Evolutionary conservation across 2,329 filamentous ascomycete genomes (phyloP), one percentile per base, ranked within the genome.

Genomic region (Colletotrichum tabaci): DNA sequence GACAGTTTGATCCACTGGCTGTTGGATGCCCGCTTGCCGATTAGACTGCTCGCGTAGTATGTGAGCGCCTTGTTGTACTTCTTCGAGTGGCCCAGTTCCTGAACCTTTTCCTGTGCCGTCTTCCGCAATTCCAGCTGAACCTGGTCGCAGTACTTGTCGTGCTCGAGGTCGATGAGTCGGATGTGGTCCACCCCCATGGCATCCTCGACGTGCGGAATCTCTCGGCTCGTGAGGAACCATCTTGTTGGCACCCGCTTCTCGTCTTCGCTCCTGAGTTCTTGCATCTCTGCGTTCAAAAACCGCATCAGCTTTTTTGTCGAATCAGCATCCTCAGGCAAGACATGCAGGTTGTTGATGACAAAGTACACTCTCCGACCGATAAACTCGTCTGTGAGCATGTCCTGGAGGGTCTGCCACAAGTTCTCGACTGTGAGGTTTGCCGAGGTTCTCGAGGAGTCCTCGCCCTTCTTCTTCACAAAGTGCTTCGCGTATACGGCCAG

Each of bases 1-100:
- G 82, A 82, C 3, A 84, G 83, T 35, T 84, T 82, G 38, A 84
- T 84, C 83, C 83, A 84, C 38, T 84, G 82, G 0, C 81, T 84
- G 60, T 83, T 84, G 9, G 83, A 82, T 0, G 83, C 83, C 42
- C 83, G 77, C 46, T 78, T 82, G 0, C 82, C 83, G 6, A 84
- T 82, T 3, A 84, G 74, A 61, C 82, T 84, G 47, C 81, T 82
- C 0, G 81, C 82, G 66, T 82, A 84, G 67, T 84, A 84, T 5
- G 81, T 77, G 2, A 84, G 77, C 1, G 83, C 83, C 60, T 80
- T 82, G 66, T 82, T 84, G 66, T 84, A 84, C 0, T 80, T 79
- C 62, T 84, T 84, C 13, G 78, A 74, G 12, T 74, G 74, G 0
- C 80, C 79, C 5, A 84, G 75, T 0, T 74, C 73, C 0, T 78